Percentiles rank a stretch among this genome's conserved stretches.
These are phyloP conservation scores for Colletotrichum tamarilloi DNA, from an alignment of 2,329 filamentous ascomycete species.

Conservation along the genomic window DNA sequence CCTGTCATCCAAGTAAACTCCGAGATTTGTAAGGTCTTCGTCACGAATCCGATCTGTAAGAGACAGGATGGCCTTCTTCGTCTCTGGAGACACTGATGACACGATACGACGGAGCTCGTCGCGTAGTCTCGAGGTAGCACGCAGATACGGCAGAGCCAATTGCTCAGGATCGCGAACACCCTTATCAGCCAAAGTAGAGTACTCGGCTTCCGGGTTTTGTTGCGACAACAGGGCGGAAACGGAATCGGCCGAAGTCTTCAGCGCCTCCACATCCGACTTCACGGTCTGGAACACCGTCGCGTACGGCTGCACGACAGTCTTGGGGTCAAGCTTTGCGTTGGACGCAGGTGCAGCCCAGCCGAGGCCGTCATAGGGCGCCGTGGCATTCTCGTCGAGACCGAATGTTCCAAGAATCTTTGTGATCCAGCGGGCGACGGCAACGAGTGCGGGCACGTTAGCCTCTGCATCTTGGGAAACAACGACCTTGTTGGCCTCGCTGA, in stretches of 20 bases:
- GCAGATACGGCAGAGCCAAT: conserved; percentile 66
- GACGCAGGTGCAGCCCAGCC: conserved; percentile 61
- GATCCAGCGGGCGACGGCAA: conserved; percentile 78
- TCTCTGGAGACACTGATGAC: conserved; percentile 54
- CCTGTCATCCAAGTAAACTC: conserved; percentile 89
- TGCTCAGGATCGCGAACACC: conserved; percentile 64
- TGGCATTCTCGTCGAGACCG: conserved; percentile 77
- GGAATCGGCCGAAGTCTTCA: conserved; percentile 61
- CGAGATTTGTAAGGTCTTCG: conserved; percentile 81
- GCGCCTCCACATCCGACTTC: conserved; percentile 55
- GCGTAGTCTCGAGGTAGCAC: conserved; percentile 66
- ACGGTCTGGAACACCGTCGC: conserved; percentile 57
- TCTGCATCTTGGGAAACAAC: conserved; percentile 49
- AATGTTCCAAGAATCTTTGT: conserved; percentile 88
- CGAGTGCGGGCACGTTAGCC: conserved; percentile 58
- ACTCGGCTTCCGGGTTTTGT: conserved; percentile 58
- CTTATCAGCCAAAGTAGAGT: conserved; percentile 54
- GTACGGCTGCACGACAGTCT: conserved; percentile 57
- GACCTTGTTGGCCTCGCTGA: conserved; percentile 79
- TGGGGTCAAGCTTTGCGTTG: conserved; percentile 53
- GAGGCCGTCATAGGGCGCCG: conserved; percentile 64
- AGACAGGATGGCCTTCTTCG: conserved; percentile 77
- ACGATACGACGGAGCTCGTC: conserved; percentile 71
- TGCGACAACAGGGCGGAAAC: conserved; percentile 54
- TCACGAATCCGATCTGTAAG: conserved; percentile 87